These are phyloP conservation scores for Pelargonium cotyledonis DNA, from an alignment of 441 rosid species.

Conservation along the genomic window DNA sequence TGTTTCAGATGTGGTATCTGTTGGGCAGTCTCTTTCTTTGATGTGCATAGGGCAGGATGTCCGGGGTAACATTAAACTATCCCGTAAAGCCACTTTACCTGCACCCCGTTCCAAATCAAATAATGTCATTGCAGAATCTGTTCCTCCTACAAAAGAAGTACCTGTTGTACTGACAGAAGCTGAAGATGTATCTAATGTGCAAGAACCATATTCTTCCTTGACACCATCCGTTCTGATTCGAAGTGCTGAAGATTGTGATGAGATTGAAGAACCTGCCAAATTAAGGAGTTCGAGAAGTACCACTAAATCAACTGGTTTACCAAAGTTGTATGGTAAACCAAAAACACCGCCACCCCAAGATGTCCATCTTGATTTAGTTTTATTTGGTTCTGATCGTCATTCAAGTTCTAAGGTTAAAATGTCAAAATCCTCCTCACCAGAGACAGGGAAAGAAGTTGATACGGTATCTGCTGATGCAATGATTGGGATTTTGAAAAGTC, in stretches of 20 bases:
- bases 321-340: slow-evolving; percentile 25
- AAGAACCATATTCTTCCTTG: slow-evolving; percentile 32
- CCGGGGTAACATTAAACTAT: slow-evolving; percentile 86
- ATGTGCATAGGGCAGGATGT: slow-evolving; percentile 92
- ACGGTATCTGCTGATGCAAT: background rate
- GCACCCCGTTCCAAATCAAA: slow-evolving; percentile 25
- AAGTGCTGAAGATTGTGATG: slow-evolving; percentile 83
- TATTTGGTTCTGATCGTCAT: slow-evolving; percentile 21
- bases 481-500: background rate
- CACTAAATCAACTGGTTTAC: slow-evolving; percentile 22
- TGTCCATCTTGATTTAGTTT: slow-evolving; percentile 20
- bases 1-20: slow-evolving; percentile 68
- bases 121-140: slow-evolving; percentile 27
- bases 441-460: slow-evolving; percentile 14
- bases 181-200: no score
- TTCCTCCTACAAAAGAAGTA: slow-evolving; percentile 30
- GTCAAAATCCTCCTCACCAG: slow-evolving; percentile 20
- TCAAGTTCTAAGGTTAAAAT: slow-evolving; percentile 22
- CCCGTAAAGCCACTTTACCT: slow-evolving; percentile 61
- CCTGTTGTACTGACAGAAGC: slow-evolving; percentile 41
- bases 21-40: slow-evolving; percentile 72
- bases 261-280: slow-evolving; percentile 47
- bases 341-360: slow-evolving; percentile 22
- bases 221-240: slow-evolving; percentile 64
- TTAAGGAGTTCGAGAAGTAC: slow-evolving; percentile 27